Evolutionary conservation across 2,329 filamentous ascomycete species (phyloP), one percentile per base, ranked within the genome.

Genomic region (Ophiostoma tasmaniense): DNA sequence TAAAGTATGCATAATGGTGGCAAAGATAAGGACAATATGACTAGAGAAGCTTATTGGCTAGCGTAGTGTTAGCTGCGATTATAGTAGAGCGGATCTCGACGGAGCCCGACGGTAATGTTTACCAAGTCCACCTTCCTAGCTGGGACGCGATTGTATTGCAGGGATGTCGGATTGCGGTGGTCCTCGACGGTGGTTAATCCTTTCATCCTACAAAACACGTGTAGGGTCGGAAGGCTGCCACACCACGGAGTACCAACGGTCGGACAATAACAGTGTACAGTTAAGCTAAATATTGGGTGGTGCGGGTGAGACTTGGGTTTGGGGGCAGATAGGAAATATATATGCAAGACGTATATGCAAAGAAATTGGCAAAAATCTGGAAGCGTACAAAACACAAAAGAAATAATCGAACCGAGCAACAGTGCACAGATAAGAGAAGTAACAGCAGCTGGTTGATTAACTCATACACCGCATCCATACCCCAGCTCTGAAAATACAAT

Each of bases 11-110:
- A 64, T 37, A 64, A 2, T 13, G 50, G 28, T 22, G 35, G 37
- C n/a, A 65, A 39, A 65, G 64, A 65, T 65, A 65, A 65, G 64
- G 30, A 42, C 13, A 20, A 22, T 61, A 22, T 22, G 20, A 64
- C 7, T 1, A 25, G n/a, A 22, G 8, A 22, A 10, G 22, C 50
- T 25, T 17, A 64, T 64, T 64, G 61, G 61, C 62, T 64, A 64
- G 62, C 62, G 64, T 37, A n/a, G 30, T n/a, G 14, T 22, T 11
- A 64, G 28, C 30, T 37, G 22, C 30, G 1, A 7, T 25, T 64
- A n/a, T 17, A 22, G 33, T 1, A 37, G 17, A 20, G 22, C 35
- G 37, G 37, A 28, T 25, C n/a, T 42, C 64, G 64, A 25, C 64
- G 64, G 64, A 42, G 64, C 35, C 64, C 64, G 64, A 45, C 64